Evolutionary conservation across 805 yeast species (phyloP), one percentile per base, ranked within the genome.

Genomic region (Pichia pseudocactophila): DNA sequence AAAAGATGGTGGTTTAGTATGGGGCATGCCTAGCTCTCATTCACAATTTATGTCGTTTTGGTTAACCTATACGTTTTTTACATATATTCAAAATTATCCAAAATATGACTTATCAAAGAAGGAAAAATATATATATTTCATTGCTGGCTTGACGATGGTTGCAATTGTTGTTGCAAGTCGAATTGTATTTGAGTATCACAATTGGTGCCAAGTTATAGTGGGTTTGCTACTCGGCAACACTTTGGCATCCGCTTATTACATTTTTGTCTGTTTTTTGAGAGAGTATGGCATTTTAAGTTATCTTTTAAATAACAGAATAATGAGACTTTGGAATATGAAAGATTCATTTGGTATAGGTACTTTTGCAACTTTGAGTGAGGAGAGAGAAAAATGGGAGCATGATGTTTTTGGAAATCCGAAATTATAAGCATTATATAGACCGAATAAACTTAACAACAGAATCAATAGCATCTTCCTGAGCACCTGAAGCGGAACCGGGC

Each of bases 21-120:
- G 81, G 58, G 98, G 98, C 0, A 90, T 90, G 97, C 98, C 98
- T 0, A 79, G 89, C 41, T 96, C 98, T 1, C 98, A 90, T 62
- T 78, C 96, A 0, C 98, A 90, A 63, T 92, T 89, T 61, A 83
- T 90, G 88, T 94, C 95, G 2, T 92, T 78, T 57, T 78, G 82
- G 49, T 71, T 76, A n/a, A 65, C 72, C 7, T 83, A 79, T 56
- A 64, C 71, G 47, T 51, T 69, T 2, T 67, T 82, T 44, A 64
- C 67, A 40, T 50, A 58, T 49, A 63, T 70, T 55, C 64, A 76
- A 76, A 59, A 64, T 48, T 61, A 36, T 12, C 55, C 51, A 33
- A 4, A 18, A 17, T 2, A 1, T 20, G 0, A 56, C 65, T 36
- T 69, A 66, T 42, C 9, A 47, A 2, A 3, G 5, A 5, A 34